phyloP scores from a whole-genome alignment of 805 yeast species.

The Ogataea zsoltii region DNA sequence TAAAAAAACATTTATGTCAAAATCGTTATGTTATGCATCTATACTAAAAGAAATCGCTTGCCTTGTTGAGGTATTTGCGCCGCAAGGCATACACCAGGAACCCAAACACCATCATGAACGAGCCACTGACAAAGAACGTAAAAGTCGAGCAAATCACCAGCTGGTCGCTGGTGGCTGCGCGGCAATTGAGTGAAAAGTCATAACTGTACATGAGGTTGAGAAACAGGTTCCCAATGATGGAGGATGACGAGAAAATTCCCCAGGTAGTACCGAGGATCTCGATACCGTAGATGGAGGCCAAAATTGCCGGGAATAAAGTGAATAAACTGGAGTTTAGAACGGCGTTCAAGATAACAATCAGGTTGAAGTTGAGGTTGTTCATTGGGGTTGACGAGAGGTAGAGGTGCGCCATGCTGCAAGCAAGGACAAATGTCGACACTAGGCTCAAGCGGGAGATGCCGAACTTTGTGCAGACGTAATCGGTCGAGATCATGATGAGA shows the following conservation, averaged over 20 bases:
- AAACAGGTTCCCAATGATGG: slow-evolving; percentile 39
- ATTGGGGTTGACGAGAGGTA: slow-evolving; percentile 31
- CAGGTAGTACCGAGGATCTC: slow-evolving; percentile 89
- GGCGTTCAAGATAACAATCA: slow-evolving; percentile 30
- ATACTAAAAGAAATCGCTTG: slow-evolving; percentile 28
- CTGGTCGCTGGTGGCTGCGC: slow-evolving; percentile 14
- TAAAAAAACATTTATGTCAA: no score
- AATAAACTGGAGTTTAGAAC: slow-evolving; percentile 70
- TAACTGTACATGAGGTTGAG: slow-evolving; percentile 71
- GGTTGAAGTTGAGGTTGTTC: slow-evolving; percentile 19
- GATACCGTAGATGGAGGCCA: slow-evolving; percentile 84
- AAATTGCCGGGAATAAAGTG: slow-evolving; percentile 82
- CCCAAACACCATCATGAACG: slow-evolving; percentile 26
- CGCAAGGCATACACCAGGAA: slow-evolving; percentile 23
- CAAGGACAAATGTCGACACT: slow-evolving; percentile 24
- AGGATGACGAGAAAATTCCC: slow-evolving; percentile 87
- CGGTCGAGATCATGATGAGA: slow-evolving; percentile 66
- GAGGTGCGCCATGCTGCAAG: slow-evolving; percentile 31
- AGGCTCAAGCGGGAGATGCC: slow-evolving; percentile 31
- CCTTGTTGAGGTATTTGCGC: slow-evolving; percentile 25
- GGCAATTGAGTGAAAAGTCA: slow-evolving; percentile 51
- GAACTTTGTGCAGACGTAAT: slow-evolving; percentile 44
- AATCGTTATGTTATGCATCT: neutral
- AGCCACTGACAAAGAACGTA: slow-evolving; percentile 34
- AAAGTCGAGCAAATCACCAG: slow-evolving; percentile 36